Conservation (phyloP, 371 early-diverging fungal genomes). For the Mucor circinelloides region DNA sequence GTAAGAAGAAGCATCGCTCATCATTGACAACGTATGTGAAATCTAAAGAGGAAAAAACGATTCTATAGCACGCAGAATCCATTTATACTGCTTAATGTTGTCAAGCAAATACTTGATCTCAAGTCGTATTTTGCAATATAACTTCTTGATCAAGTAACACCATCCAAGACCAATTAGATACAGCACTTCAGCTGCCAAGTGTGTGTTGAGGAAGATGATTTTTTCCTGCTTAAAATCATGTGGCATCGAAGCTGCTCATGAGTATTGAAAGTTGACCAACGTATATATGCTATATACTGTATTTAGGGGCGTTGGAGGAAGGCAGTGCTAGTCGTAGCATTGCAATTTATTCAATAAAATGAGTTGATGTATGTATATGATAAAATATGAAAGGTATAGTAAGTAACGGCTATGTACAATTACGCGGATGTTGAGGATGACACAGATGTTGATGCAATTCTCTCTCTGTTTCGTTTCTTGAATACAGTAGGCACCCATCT, state of each 20-base stretch:
- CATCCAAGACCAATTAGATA: no score
- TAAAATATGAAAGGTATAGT: not conserved
- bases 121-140: not conserved
- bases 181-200: no score
- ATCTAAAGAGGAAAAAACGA: not conserved
- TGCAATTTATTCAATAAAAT: no score
- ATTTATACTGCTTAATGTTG: not conserved
- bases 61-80: not conserved
- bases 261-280: no score
- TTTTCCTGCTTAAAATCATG: no score
- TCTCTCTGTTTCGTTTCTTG: slow-evolving; percentile 3
- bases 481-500: slow-evolving; percentile 34
- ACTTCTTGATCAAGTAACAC: no score
- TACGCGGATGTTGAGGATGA: not conserved
- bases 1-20: not conserved
- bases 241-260: no score
- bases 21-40: not conserved
- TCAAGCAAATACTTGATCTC: not conserved
- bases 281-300: no score
- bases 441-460: not conserved
- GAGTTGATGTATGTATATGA: not conserved
- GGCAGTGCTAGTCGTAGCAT: no score
- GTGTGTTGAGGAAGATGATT: no score
- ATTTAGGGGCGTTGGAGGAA: no score
- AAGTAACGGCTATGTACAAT: not conserved